Percentiles rank a stretch among this genome's conserved stretches.
Conservation (phyloP, 345 rosid species). For the Eucalyptus tenuipes region DNA sequence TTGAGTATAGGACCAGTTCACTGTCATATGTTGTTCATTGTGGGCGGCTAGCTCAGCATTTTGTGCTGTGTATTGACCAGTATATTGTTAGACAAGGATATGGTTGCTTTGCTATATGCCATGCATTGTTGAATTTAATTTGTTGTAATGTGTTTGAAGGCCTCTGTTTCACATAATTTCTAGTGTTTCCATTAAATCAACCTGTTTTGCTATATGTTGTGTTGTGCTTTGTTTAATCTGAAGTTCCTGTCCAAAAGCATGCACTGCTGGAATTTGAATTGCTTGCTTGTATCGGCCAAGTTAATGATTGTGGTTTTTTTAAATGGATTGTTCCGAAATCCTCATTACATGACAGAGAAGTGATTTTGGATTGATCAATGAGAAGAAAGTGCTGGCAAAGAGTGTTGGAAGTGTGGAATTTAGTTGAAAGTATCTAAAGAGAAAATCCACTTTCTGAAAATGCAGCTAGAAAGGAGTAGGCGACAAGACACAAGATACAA, state of each 20-base stretch:
- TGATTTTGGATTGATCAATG: no score
- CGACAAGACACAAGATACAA: background rate
- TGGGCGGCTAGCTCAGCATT: no score
- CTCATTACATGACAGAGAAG: no score
- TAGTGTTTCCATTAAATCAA: background rate
- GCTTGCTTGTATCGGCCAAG: background rate
- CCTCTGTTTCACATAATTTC: background rate
- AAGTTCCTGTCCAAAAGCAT: fast-evolving
- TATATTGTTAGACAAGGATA: no score
- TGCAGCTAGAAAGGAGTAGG: background rate
- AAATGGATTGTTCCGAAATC: background rate
- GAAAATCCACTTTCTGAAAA: background rate
- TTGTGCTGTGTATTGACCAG: no score
- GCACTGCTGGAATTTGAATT: fast-evolving
- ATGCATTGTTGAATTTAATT: background rate
- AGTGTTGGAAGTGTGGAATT: no score
- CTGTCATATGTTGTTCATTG: fast-evolving
- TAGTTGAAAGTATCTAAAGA: no score
- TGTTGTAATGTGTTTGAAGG: background rate
- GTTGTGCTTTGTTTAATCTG: no score
- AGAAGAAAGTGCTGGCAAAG: no score
- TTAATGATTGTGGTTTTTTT: background rate
- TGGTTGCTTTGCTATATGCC: no score
- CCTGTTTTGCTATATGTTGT: background rate
- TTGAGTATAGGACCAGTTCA: background rate